Evolutionary conservation across 1,139 yeast genomes (phyloP).

Genomic region (Diutina rugosa): DNA sequence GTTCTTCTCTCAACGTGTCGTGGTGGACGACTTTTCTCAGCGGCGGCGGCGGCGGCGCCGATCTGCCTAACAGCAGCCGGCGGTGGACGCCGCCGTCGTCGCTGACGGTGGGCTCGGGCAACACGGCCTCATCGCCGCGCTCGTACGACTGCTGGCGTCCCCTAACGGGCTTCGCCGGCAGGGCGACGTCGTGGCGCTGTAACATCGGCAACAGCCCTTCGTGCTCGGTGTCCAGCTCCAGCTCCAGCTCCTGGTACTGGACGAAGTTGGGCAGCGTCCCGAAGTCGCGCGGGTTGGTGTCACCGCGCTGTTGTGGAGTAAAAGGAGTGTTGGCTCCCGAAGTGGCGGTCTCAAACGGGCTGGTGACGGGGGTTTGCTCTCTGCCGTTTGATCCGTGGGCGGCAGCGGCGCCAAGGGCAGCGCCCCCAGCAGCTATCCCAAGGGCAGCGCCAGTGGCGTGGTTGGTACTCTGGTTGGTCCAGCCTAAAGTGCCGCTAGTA

Average conservation of each 20-base stretch:
- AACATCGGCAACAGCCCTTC: not conserved
- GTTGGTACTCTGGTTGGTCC: not conserved
- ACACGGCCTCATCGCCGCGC: not conserved
- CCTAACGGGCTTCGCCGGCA: not conserved
- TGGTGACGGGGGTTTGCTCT: not conserved
- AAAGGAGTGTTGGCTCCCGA: not conserved
- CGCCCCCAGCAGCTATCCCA: not conserved
- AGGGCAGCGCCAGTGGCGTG: not conserved
- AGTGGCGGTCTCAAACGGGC: not conserved
- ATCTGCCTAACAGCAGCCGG: not conserved
- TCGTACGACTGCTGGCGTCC: not conserved
- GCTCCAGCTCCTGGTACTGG: not conserved
- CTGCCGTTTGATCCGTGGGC: not conserved
- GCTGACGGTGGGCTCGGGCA: not conserved
- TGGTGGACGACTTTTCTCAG: slow-evolving; percentile 1
- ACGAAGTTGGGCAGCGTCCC: not conserved
- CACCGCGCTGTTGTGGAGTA: not conserved
- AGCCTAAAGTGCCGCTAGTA: not conserved
- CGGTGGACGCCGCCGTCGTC: not conserved
- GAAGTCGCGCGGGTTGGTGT: not conserved
- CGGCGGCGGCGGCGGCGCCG: slow-evolving; percentile 1
- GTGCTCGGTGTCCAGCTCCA: not conserved
- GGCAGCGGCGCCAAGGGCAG: not conserved
- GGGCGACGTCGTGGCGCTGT: not conserved
- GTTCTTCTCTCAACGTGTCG: not conserved